Evolutionary conservation across 2,329 filamentous ascomycete species (phyloP).

Genomic region (Clathrospora elynae): DNA sequence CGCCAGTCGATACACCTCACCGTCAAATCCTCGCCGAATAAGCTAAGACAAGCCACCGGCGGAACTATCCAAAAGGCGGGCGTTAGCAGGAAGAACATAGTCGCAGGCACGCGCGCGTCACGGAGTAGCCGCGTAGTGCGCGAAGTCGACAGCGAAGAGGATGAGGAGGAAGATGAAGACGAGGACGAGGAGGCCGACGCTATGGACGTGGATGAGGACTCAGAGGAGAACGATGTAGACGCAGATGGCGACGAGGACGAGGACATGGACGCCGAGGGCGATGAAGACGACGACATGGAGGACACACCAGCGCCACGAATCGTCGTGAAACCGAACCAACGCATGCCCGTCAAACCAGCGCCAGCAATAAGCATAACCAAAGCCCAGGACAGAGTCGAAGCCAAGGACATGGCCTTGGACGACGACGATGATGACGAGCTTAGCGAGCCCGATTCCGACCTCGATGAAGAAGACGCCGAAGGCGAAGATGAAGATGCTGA

Average conservation of each 20-base stretch:
- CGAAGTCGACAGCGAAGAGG: constrained; percentile 51
- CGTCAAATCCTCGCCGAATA: constrained; percentile 57
- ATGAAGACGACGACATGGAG: constrained; percentile 48
- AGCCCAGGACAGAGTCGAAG: constrained; percentile 52
- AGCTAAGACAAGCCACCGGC: constrained; percentile 55
- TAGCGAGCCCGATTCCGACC: constrained; percentile 47
- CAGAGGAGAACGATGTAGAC: constrained; percentile 47
- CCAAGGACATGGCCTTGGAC: constrained; percentile 57
- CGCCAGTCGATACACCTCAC: constrained; percentile 56
- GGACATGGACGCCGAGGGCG: constrained; percentile 47
- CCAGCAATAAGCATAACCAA: constrained; percentile 41
- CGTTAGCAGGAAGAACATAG: constrained; percentile 45
- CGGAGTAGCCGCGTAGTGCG: constrained; percentile 48
- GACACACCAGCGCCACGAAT: constrained; percentile 39
- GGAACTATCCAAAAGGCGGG: constrained; percentile 36
- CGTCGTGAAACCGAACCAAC: constrained; percentile 29
- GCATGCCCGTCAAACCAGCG: constrained; percentile 43
- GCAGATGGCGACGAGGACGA: constrained; percentile 48
- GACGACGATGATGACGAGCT: constrained; percentile 55
- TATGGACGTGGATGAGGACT: constrained; percentile 49
- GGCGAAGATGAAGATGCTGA: constrained; percentile 52
- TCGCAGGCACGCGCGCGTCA: constrained; percentile 47
- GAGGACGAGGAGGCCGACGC: constrained; percentile 49
- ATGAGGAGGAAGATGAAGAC: constrained; percentile 48
- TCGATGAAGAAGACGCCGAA: constrained; percentile 55